phyloP scores from a whole-genome alignment of 768 basidiomycete species.

The Collybiopsis confluens region DNA sequence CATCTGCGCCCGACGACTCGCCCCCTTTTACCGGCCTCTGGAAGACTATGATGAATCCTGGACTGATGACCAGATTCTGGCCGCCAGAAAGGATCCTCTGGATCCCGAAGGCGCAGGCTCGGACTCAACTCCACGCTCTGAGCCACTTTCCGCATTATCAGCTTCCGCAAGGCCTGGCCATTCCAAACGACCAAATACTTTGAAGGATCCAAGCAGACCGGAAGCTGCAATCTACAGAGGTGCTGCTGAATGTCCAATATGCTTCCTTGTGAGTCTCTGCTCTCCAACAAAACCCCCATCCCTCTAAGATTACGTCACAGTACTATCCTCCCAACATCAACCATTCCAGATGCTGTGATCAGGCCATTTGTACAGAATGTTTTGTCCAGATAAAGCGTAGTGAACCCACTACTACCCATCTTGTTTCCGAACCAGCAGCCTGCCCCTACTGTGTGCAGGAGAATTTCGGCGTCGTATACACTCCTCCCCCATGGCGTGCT shows the following conservation, averaged over 20 bases:
- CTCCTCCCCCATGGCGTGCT: conserved; percentile 73
- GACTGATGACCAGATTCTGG: conserved; percentile 84
- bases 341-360: conserved; percentile 95
- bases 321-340: conserved; percentile 98
- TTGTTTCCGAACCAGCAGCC: conserved; percentile 93
- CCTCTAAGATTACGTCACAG: conserved; percentile 43
- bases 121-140: conserved; percentile 36
- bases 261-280: conserved; percentile 76
- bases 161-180: conserved; percentile 33
- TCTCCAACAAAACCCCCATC: conserved; percentile 7
- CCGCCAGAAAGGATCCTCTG: conserved; percentile 68
- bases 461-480: conserved; percentile 93
- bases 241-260: conserved; percentile 95
- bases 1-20: conserved; percentile 82
- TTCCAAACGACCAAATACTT: conserved; percentile 48
- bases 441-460: conserved; percentile 98
- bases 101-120: conserved; percentile 35
- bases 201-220: conserved; percentile 65
- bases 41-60: conserved; percentile 89
- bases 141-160: conserved; percentile 27
- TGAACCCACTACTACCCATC: conserved; percentile 91
- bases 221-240: conserved; percentile 82
- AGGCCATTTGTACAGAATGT: conserved; percentile 98
- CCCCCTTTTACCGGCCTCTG: conserved; percentile 94
- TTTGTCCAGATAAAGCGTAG: conserved; percentile 98